Evolutionary conservation across 306 rosid genomes (phyloP), one percentile per base, ranked within the genome.

Genomic region (Rubus parviflorus): DNA sequence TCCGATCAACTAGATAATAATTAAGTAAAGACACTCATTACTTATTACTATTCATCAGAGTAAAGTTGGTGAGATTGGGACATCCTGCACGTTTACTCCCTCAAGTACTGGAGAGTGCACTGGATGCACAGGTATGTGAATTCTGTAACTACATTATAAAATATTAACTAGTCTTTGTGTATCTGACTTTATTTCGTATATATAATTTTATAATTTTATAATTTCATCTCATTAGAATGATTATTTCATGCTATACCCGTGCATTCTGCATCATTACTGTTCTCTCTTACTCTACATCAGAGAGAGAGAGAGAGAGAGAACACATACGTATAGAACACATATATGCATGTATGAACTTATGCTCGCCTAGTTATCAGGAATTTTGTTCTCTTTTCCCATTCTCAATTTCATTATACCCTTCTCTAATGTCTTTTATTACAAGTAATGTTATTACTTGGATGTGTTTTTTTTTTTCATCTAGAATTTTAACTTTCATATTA

Each of bases 1-100:
- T 61, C 75, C 69, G 73, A 58, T 72, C 64, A 73, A 80, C 67
- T 64, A 73, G 70, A 49, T 70, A 48, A 72, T 11, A 74, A 54
- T 70, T 45, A 65, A 14, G 19, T 73, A 16, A 37, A 9, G 66
- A 42, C 73, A 35, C 77, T 80, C 47, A 40, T 69, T 78, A 77
- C 58, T 70, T 81, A 17, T 71, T 60, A 41, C 80, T 57, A 81
- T 85, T 70, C 38, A 49, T 81, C 83, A 95, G 98, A 83, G 93
- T 92, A 69, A 95, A 92, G 90, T 88, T 95, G 82, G 97, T 95
- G 89, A 90, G 98, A 86, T 4, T 95, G 81, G 98, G 98, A 70
- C 98, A 95, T 82, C 98, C 98, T 79, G 98, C 98, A 60, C 97
- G 98, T 61, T 85, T 95, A 78, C 90, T 95, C 83, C 97, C 98